These are phyloP conservation scores for Fusarium secorum DNA, from an alignment of 2,329 filamentous ascomycete genomes.

Conservation along the genomic window DNA sequence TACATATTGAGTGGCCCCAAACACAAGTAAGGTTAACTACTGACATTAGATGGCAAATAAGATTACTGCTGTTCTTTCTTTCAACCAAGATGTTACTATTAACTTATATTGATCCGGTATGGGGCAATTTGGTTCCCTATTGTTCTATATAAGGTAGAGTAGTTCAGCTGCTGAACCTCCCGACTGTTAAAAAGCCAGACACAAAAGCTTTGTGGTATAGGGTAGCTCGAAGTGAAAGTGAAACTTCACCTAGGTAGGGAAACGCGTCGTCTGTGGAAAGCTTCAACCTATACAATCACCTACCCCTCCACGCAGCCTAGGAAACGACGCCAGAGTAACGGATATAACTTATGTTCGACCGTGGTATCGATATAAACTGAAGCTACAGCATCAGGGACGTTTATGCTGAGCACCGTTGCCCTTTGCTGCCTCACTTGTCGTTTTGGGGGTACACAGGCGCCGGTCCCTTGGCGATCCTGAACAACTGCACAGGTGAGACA, in stretches of 20 bases:
- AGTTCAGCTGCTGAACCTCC: background rate
- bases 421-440: background rate
- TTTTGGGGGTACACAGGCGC: background rate
- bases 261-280: background rate
- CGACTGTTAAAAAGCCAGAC: background rate
- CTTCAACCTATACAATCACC: background rate
- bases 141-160: background rate
- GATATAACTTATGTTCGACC: background rate
- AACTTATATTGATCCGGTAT: too few species aligned
- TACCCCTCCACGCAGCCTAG: background rate
- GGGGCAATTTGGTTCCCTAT: background rate
- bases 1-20: background rate
- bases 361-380: background rate
- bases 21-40: background rate
- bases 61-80: background rate
- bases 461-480: background rate
- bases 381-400: background rate
- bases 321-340: background rate
- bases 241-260: background rate
- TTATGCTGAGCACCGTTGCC: background rate
- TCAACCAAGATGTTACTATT: background rate
- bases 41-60: background rate
- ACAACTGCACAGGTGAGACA: slow-evolving; percentile 21
- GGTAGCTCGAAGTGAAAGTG: slow-evolving; percentile 1
- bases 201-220: background rate